Percentiles rank a stretch among this genome's conserved stretches.
phyloP scores from a whole-genome alignment of 768 basidiomycete species.

The Suillus americanus region DNA sequence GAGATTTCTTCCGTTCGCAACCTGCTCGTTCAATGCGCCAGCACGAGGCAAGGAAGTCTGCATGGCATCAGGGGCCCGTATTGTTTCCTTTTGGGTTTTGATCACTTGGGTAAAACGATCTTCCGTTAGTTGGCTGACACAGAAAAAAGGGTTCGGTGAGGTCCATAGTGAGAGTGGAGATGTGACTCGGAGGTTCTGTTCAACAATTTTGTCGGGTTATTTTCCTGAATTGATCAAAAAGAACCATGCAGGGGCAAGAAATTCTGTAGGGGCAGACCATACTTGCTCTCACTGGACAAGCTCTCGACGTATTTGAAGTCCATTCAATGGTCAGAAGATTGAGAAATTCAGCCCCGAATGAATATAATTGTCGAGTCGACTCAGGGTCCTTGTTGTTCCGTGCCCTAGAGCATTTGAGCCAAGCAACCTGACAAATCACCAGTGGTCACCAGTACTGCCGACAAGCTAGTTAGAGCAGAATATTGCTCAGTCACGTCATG shows the following conservation, averaged over 20 bases:
- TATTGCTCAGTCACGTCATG: neutral
- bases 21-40: neutral
- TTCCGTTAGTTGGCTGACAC: neutral
- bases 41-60: neutral
- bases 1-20: neutral
- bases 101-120: neutral
- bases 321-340: neutral
- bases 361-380: neutral
- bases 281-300: neutral
- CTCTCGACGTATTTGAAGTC: neutral
- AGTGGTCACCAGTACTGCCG: neutral
- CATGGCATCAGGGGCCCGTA: neutral
- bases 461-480: neutral
- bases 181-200: neutral
- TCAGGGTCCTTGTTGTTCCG: neutral
- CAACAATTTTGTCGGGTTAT: neutral
- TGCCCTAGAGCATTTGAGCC: neutral
- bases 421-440: neutral
- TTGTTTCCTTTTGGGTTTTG: neutral
- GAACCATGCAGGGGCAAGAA: neutral
- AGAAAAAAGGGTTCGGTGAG: neutral
- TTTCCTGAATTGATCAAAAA: neutral
- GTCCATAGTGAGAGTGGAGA: neutral
- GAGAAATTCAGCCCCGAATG: neutral
- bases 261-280: neutral